Base-by-base conservation (phyloP, 148 eudicot genomes). In the Amaranthus hypochondriacus region DNA sequence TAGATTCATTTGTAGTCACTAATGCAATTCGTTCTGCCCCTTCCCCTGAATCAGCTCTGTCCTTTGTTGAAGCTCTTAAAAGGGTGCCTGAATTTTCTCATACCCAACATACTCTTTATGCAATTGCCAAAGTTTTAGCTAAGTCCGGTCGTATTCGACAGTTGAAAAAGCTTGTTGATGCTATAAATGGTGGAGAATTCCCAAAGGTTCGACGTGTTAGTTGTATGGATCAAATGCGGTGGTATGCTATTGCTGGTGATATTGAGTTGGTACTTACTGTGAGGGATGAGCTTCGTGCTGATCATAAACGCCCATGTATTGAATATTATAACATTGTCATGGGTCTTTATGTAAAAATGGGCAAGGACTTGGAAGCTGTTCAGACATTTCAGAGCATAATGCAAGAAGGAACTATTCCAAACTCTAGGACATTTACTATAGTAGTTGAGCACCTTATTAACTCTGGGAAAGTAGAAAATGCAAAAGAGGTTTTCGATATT, bases 11-110 rank as follows among this genome's bases (percentile, higher is more conserved):
- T 83, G 96, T 94, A 14, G 89, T 91, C 65, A 68, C 91, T 55
- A 88, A 94, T 83, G 97, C 90, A 8, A 73, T 91, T 2, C 78
- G 84, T n/a, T 88, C 97, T 21, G 93, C 98, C 62, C 97, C 98
- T 58, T 89, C 92, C n/a, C 89, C 87, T 9, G 85, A 83, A 15
- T 88, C 93, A 73, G 97, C 98, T 1, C 82, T 94, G 52, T 84
- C 84, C n/a, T 82, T 94, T 58, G 75, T 81, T 50, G 87, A 92
- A 71, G 70, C 78, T 52, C 88, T 94, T 48, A 85, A 88, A 77
- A 79, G 71, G 47, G 59, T 87, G 58, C 90, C 87, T 59, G 78
- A 85, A 63, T 94, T 91, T 80, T 77, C 78, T 49, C 98, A 94
- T 76, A 85, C 84, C 72, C 89, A 88, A 66, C 76, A 86, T 53